phyloP scores from a whole-genome alignment of 768 basidiomycete genomes.

The Xerocomus spinulosus region DNA sequence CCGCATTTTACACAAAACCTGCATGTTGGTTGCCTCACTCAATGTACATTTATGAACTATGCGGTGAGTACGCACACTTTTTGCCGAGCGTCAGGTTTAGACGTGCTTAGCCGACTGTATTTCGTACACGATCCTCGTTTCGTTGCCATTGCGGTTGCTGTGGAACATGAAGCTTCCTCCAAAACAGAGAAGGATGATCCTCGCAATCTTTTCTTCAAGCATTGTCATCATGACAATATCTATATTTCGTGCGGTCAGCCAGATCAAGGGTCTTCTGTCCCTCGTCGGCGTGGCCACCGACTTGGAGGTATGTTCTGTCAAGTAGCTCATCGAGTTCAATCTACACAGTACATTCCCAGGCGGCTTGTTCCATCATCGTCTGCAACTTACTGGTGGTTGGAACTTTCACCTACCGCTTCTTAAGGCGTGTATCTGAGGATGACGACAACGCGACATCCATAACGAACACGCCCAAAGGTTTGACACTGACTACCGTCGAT shows the following conservation, averaged over 20 bases:
- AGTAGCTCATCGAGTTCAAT: neutral
- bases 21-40: slow-evolving; percentile 1
- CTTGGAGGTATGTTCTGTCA: slow-evolving; percentile 7
- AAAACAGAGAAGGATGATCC: slow-evolving; percentile 13
- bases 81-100: neutral
- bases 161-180: slow-evolving; percentile 11
- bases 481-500: slow-evolving; percentile 13
- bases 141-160: slow-evolving; percentile 8
- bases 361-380: slow-evolving; percentile 13
- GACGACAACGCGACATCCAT: slow-evolving; percentile 12
- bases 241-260: slow-evolving; percentile 13
- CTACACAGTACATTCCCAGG: slow-evolving; percentile 7
- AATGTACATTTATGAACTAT: slow-evolving; percentile 10
- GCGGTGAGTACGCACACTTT: slow-evolving; percentile 11
- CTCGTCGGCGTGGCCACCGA: slow-evolving; percentile 10
- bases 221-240: slow-evolving; percentile 10
- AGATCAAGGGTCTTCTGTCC: slow-evolving; percentile 4
- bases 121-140: slow-evolving; percentile 15
- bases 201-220: slow-evolving; percentile 9
- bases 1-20: neutral
- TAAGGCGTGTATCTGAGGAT: slow-evolving; percentile 2
- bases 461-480: too few relatives aligned
- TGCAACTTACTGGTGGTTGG: slow-evolving; percentile 21
- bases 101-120: slow-evolving; percentile 19
- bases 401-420: slow-evolving; percentile 15